Percentiles rank a stretch among this genome's conserved stretches.
phyloP scores from a whole-genome alignment of 1,139 yeast species.

The Pichiaceae sp. region DNA sequence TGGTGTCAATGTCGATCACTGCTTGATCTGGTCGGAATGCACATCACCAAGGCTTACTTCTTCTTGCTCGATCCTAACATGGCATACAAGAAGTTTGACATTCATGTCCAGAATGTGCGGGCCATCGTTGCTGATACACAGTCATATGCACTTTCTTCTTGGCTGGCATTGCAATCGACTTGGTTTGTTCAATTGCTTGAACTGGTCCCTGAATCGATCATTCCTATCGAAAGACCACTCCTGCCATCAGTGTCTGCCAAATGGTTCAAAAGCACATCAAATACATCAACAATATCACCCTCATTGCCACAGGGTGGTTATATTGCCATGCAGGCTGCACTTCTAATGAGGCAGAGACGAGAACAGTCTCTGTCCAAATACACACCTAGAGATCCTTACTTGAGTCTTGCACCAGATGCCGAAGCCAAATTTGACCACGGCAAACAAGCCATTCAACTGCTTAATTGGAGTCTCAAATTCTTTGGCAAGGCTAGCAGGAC shows the following conservation, averaged over 20 bases:
- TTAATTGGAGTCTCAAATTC: slow-evolving; percentile 28
- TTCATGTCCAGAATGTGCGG: slow-evolving; percentile 45
- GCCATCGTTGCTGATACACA: slow-evolving; percentile 19
- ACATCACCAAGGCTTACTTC: slow-evolving; percentile 53
- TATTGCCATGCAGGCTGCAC: slow-evolving; percentile 32
- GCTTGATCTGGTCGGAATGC: slow-evolving; percentile 54
- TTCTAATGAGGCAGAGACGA: slow-evolving; percentile 20
- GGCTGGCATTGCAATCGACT: slow-evolving; percentile 38
- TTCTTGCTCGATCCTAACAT: slow-evolving; percentile 51
- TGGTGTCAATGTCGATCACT: slow-evolving; percentile 41
- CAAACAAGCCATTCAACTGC: slow-evolving; percentile 22
- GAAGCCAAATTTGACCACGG: slow-evolving; percentile 18
- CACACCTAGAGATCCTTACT: slow-evolving; percentile 16
- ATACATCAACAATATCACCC: slow-evolving; percentile 1
- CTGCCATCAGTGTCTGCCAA: slow-evolving; percentile 23
- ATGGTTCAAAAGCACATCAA: slow-evolving; percentile 11
- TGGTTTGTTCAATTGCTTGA: slow-evolving; percentile 54
- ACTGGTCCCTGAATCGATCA: slow-evolving; percentile 33
- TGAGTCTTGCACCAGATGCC: slow-evolving; percentile 18
- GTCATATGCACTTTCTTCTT: slow-evolving; percentile 26
- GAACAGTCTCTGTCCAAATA: slow-evolving; percentile 6
- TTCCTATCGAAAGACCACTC: slow-evolving; percentile 26
- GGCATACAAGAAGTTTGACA: slow-evolving; percentile 56
- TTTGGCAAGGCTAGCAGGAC: slow-evolving; percentile 26
- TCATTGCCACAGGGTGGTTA: slow-evolving; percentile 39